Conservation (phyloP, 2,329 filamentous ascomycete genomes). For the Cytospora schulzeri region DNA sequence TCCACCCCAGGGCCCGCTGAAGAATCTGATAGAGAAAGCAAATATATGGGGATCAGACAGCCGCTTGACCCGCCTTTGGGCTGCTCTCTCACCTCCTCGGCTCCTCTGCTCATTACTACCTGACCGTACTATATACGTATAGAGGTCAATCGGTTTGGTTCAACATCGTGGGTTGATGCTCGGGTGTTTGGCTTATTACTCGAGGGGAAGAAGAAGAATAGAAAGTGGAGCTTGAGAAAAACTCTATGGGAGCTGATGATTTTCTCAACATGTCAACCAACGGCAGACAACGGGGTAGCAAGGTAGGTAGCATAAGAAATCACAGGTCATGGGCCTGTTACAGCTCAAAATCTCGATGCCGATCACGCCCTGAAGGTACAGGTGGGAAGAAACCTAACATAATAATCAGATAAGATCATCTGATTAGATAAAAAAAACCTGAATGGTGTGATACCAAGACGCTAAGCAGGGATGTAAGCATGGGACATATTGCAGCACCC, state of each 20-base stretch:
- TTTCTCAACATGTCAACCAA: neutral
- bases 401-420: constrained; percentile 2
- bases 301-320: neutral
- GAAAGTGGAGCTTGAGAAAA: neutral
- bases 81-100: neutral
- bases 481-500: neutral
- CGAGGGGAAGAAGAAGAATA: neutral
- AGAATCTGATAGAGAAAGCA: neutral
- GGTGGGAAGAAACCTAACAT: neutral
- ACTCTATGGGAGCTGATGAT: neutral
- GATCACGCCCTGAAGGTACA: neutral
- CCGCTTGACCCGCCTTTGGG: neutral
- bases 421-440: neutral
- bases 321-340: neutral
- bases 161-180: too few species aligned
- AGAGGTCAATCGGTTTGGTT: neutral
- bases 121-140: neutral
- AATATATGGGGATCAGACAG: neutral
- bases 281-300: neutral
- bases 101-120: neutral
- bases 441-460: neutral
- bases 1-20: neutral
- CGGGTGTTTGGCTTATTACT: too few species aligned
- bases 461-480: neutral
- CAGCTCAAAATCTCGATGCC: neutral